phyloP scores from a whole-genome alignment of 176 grass and related monocot species.

The Rhynchospora pubera region DNA sequence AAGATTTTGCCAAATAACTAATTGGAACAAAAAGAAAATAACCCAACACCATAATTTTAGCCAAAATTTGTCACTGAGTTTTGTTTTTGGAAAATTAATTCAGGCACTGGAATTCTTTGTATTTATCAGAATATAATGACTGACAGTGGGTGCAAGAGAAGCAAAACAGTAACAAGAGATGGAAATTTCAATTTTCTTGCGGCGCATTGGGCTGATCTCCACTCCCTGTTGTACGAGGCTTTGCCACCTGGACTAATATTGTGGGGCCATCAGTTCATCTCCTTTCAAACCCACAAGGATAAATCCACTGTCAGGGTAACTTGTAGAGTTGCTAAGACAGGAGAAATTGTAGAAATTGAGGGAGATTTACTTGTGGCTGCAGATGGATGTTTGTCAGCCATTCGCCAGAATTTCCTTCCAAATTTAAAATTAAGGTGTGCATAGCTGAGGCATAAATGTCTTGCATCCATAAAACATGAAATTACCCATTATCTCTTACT shows the following conservation, averaged over 20 bases:
- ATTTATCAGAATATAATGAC: conserved; percentile 51
- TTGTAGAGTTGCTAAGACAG: conserved; percentile 33
- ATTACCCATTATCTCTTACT: too few relatives aligned
- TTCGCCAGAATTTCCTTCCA: conserved; percentile 63
- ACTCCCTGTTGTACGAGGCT: conserved; percentile 41
- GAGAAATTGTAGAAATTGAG: conserved; percentile 39
- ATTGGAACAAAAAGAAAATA: not conserved
- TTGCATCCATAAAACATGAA: not conserved
- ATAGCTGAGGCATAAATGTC: not conserved
- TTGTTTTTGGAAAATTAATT: not conserved
- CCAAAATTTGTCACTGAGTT: not conserved
- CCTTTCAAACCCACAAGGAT: conserved; percentile 37
- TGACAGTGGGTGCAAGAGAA: conserved; percentile 51
- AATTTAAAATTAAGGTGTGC: conserved; percentile 56
- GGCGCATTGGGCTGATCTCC: conserved; percentile 75
- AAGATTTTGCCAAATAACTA: not conserved
- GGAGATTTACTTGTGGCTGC: conserved; percentile 75
- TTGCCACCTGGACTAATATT: conserved; percentile 49
- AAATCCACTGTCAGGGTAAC: conserved; percentile 33
- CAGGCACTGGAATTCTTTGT: not conserved
- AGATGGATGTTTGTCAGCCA: conserved; percentile 55
- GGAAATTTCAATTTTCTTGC: conserved; percentile 53
- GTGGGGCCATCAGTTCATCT: conserved; percentile 73
- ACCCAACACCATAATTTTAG: not conserved
- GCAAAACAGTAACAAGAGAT: conserved; percentile 59